A percentile compares a stretch with the other conserved stretches of the same genome.
Conservation (phyloP, 257 asterid species). For the Gentiana dahurica region DNA sequence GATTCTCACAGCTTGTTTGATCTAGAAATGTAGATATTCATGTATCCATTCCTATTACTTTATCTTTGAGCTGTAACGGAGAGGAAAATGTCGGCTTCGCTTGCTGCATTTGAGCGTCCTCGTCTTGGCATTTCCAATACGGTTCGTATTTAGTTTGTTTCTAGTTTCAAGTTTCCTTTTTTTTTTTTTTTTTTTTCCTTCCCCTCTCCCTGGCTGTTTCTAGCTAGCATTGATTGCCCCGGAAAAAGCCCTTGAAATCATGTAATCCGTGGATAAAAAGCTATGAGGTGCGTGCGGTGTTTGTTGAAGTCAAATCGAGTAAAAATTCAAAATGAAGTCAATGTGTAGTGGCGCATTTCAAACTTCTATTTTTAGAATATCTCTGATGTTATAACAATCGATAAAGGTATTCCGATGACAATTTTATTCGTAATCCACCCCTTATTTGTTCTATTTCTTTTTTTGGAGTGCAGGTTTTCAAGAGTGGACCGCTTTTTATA, state of each 20-base stretch:
- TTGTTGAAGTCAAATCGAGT: conserved; percentile 7
- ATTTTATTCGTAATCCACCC: neutral
- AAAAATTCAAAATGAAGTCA: conserved; percentile 1
- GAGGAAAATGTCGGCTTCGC: conserved; percentile 63
- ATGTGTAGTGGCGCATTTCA: neutral
- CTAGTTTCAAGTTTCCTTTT: neutral
- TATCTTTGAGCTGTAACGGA: neutral
- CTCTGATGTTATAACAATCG: neutral
- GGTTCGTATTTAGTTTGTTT: conserved; percentile 23
- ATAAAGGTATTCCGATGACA: neutral
- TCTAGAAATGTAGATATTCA: too few relatives aligned
- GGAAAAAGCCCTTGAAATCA: neutral
- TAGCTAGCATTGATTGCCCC: neutral
- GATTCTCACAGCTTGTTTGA: too few relatives aligned
- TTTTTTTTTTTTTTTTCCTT: too few relatives aligned
- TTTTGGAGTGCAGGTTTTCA: conserved; percentile 60
- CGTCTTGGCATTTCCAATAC: conserved; percentile 78
- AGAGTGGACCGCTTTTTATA: conserved; percentile 94
- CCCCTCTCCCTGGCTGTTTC: neutral
- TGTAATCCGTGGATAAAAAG: too few relatives aligned
- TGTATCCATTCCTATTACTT: too few relatives aligned
- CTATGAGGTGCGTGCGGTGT: too few relatives aligned
- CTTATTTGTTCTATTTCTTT: neutral
- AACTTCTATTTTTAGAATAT: neutral
- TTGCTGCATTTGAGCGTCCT: conserved; percentile 82